phyloP scores from a whole-genome alignment of 1,284 basidiomycete genomes.

The Cryptococcus neoformans region DNA sequence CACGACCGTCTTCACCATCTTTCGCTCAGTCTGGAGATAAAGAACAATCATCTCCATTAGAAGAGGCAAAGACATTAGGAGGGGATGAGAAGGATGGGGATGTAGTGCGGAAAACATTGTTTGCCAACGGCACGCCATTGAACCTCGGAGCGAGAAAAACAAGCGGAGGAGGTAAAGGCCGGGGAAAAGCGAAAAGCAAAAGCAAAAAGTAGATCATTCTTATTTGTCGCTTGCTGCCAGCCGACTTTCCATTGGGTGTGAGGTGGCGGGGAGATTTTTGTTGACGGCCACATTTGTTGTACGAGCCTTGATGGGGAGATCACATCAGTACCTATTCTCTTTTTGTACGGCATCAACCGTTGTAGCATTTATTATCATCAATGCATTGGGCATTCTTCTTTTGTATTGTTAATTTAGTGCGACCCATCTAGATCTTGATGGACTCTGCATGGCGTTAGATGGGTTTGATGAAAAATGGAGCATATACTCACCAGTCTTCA shows the following conservation, averaged over 20 bases:
- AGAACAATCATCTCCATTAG: constrained; percentile 5
- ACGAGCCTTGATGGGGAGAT: not conserved
- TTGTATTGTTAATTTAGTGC: not conserved
- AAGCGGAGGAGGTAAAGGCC: constrained; percentile 5
- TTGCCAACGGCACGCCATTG: constrained; percentile 6
- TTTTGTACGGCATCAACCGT: not conserved
- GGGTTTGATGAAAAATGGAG: not conserved
- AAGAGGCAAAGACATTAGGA: not conserved
- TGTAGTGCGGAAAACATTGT: constrained; percentile 13
- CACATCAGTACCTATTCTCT: not conserved
- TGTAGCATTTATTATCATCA: not conserved
- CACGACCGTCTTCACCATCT: constrained; percentile 4
- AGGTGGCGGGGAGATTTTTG: too few relatives aligned
- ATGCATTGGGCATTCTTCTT: not conserved
- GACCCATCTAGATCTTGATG: constrained; percentile 9
- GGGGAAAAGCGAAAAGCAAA: constrained; percentile 4
- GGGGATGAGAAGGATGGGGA: constrained; percentile 7
- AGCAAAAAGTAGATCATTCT: not conserved
- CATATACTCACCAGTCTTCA: constrained; percentile 42
- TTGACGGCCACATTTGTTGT: not conserved
- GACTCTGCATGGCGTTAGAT: constrained; percentile 3
- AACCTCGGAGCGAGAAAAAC: constrained; percentile 6
- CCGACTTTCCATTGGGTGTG: too few relatives aligned
- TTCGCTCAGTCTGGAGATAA: too few relatives aligned
- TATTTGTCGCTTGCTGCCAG: too few relatives aligned